Conservation (phyloP, 1,284 basidiomycete species). For the Lentinula novae-zelandiae region DNA sequence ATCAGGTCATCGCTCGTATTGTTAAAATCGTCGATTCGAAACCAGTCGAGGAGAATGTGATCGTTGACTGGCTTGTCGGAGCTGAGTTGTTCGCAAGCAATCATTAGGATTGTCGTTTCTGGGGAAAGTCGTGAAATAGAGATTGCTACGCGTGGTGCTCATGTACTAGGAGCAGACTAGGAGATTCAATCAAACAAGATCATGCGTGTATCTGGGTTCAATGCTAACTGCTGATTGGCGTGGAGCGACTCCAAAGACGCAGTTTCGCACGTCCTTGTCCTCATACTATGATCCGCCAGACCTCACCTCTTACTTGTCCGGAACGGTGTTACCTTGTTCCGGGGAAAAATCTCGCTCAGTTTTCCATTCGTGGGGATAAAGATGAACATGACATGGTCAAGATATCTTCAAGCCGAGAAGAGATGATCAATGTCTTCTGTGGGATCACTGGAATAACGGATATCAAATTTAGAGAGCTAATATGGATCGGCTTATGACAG, state of each 20-base stretch:
- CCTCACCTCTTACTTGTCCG: constrained; percentile 11
- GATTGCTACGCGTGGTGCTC: no score
- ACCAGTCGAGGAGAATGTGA: no score
- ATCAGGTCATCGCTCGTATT: no score
- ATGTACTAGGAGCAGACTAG: no score
- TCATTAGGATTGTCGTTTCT: no score
- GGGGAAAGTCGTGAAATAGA: no score
- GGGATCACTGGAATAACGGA: constrained; percentile 27
- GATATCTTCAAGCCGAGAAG: constrained; percentile 25
- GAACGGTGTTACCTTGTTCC: constrained; percentile 19
- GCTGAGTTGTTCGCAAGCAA: no score
- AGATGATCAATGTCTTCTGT: constrained; percentile 27
- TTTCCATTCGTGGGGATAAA: no score
- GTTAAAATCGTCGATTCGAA: no score
- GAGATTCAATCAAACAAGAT: background rate
- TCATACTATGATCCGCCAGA: constrained; percentile 6
- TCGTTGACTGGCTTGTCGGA: no score
- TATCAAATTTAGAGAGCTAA: constrained; percentile 29
- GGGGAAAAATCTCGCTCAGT: constrained; percentile 1
- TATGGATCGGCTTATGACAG: constrained; percentile 27
- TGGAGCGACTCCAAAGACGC: background rate
- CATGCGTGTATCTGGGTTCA: background rate
- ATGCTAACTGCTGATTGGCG: background rate
- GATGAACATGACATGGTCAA: background rate
- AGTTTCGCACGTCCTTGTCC: constrained; percentile 13